These are phyloP conservation scores for Pilobolus umbonatus DNA, from an alignment of 192 early-diverging fungal genomes.

Conservation along the genomic window DNA sequence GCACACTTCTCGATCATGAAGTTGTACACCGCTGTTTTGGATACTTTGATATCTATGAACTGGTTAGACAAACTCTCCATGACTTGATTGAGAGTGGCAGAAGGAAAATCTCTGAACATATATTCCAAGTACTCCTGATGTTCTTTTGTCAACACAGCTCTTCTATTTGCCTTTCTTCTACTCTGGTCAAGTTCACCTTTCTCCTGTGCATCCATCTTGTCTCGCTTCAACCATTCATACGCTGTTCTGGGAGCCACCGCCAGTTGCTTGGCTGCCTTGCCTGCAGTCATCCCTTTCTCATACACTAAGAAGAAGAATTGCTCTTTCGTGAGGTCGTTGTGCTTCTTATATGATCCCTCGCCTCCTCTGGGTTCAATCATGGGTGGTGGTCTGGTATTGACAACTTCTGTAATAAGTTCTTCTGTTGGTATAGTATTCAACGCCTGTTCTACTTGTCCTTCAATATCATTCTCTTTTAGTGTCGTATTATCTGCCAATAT, in stretches of 20 bases:
- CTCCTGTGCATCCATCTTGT: background rate
- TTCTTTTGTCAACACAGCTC: background rate
- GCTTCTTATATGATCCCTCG: conserved; percentile 9
- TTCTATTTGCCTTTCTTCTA: background rate
- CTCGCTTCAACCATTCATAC: conserved; percentile 4
- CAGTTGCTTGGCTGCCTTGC: conserved; percentile 5
- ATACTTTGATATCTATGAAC: conserved; percentile 1
- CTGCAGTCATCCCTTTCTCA: conserved; percentile 1
- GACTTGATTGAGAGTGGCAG: background rate
- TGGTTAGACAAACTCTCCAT: background rate
- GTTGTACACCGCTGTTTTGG: background rate
- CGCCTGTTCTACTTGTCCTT: too few species aligned
- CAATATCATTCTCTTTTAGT: too few species aligned
- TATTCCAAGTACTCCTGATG: background rate
- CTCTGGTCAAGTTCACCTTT: background rate
- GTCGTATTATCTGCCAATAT: too few species aligned
- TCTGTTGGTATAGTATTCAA: too few species aligned
- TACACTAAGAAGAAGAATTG: conserved; percentile 3
- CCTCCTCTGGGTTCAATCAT: too few species aligned
- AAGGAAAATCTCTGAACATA: background rate
- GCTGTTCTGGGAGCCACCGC: background rate
- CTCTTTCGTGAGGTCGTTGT: background rate
- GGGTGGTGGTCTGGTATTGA: too few species aligned
- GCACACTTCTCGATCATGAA: background rate
- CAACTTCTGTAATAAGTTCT: too few species aligned